Conservation (phyloP, 2,329 filamentous ascomycete species). For the Septoria petroselini region DNA sequence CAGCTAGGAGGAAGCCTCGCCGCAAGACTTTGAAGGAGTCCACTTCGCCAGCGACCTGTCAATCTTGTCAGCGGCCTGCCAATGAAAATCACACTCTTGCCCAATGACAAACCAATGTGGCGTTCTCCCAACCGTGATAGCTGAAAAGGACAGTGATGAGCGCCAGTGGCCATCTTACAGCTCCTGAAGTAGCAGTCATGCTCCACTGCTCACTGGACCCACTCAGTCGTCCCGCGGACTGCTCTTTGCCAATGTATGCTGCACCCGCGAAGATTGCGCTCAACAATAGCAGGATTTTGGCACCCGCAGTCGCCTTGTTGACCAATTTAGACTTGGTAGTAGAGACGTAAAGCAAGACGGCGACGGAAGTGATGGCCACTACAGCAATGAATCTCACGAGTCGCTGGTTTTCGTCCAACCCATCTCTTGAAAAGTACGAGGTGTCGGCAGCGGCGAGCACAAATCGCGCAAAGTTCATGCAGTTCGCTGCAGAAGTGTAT, state of each 20-base stretch:
- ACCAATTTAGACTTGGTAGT: slow-evolving; percentile 7
- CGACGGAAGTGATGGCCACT: slow-evolving; percentile 8
- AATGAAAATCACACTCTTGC: neutral
- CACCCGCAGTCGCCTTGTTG: slow-evolving; percentile 14
- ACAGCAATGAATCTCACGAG: slow-evolving; percentile 12
- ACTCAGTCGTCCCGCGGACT: neutral
- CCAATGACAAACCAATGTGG: neutral
- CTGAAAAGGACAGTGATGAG: slow-evolving; percentile 18
- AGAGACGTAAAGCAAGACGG: slow-evolving; percentile 14
- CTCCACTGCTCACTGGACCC: neutral
- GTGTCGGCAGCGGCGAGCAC: slow-evolving; percentile 12
- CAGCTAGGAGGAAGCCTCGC: slow-evolving; percentile 13
- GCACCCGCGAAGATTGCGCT: slow-evolving; percentile 10
- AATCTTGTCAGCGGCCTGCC: neutral
- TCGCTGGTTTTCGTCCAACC: slow-evolving; percentile 3
- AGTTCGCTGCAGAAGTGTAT: slow-evolving; percentile 17
- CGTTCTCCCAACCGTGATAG: slow-evolving; percentile 16
- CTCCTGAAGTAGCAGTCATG: slow-evolving; percentile 1
- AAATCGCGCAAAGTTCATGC: slow-evolving; percentile 16
- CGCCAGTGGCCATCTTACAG: slow-evolving; percentile 5
- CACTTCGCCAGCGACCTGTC: slow-evolving; percentile 15
- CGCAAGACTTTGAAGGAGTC: slow-evolving; percentile 7
- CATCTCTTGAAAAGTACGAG: slow-evolving; percentile 2
- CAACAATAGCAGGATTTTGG: slow-evolving; percentile 16
- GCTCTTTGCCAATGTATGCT: slow-evolving; percentile 2